Percentiles rank a stretch among this genome's conserved stretches.
These are phyloP conservation scores for Gaultheria prostrata DNA, from an alignment of 148 eudicot genomes.

Conservation along the genomic window DNA sequence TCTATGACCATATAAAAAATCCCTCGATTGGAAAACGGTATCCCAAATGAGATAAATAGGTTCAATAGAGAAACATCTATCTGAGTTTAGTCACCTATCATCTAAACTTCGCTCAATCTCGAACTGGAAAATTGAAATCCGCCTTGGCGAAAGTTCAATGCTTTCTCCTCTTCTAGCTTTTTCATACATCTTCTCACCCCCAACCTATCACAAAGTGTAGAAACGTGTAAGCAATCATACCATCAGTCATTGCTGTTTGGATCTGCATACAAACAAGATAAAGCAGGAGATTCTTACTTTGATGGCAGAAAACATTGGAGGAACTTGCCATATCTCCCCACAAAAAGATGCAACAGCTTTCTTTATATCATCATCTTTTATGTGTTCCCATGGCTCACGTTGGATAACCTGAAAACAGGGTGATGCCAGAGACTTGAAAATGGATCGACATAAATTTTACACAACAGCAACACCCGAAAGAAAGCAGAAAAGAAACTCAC, in stretches of 20 bases:
- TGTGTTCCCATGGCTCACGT: slow-evolving; percentile 98
- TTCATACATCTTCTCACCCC: slow-evolving; percentile 97
- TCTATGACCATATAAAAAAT: neutral
- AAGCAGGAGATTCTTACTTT: slow-evolving; percentile 51
- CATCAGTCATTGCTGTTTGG: neutral
- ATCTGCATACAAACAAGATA: neutral
- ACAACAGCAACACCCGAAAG: neutral
- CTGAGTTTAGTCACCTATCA: slow-evolving; percentile 61
- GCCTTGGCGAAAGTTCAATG: slow-evolving; percentile 92
- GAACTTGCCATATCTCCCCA: slow-evolving; percentile 99
- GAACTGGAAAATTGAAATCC: slow-evolving; percentile 86
- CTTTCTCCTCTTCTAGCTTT: slow-evolving; percentile 98
- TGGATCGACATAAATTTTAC: neutral
- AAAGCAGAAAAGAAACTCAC: neutral
- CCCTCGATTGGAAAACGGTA: neutral
- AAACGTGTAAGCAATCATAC: neutral
- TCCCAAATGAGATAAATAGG: neutral
- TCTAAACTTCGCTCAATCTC: slow-evolving; percentile 91
- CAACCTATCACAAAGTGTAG: slow-evolving; percentile 48
- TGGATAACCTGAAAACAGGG: slow-evolving; percentile 60
- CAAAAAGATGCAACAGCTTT: slow-evolving; percentile 78
- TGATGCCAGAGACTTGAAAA: slow-evolving; percentile 7
- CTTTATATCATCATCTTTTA: slow-evolving; percentile 78
- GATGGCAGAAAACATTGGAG: slow-evolving; percentile 99
- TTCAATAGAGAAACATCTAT: neutral